Base-by-base conservation (phyloP, 1,139 yeast genomes). In the Blastobotrys arbuscula region DNA sequence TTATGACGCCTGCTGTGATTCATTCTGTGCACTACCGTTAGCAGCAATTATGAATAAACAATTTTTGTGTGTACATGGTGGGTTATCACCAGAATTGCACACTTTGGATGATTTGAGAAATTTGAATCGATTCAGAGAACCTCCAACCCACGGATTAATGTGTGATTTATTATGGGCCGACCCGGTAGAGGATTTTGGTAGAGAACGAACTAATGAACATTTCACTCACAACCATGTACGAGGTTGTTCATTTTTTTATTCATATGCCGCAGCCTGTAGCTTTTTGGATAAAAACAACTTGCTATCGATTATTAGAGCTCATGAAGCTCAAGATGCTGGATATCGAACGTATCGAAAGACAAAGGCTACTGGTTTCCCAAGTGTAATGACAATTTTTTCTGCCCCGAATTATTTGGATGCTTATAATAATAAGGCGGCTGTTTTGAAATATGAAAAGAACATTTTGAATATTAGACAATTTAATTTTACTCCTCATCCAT, bases 321-420 rank as follows among this genome's bases (percentile, higher is more conserved):
- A 92, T 66, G 97, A 92, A 68, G 97, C 97, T 1, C 98, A 92
- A 67, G 97, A 92, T 67, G 94, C 95, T 15, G 98, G 98, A 24
- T 92, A 89, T 69, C 74, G 97, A 64, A 92, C 94, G 85, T 92
- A 92, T 69, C 84, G 84, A 58, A 79, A 88, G 58, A 88, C 96
- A 2, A 78, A 81, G 56, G 77, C 87, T 16, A 83, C 90, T 63
- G 95, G 95, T n/a, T 92, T 92, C 66, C 97, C 97, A 1, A 81
- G 94, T 18, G 76, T 92, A 44, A 78, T 92, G 67, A 90, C 97
- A 12, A 81, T 92, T 72, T 92, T 92, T 68, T 84, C 95, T 50
- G 98, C 98, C 1, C 98, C 98, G 4, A 92, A 92, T 68, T 92
- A 92, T 68, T 75, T 90, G 64, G 98, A 92, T 59, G 82, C 85